Base-by-base conservation (phyloP, 140 eudicot species). In the Anethum foeniculum region DNA sequence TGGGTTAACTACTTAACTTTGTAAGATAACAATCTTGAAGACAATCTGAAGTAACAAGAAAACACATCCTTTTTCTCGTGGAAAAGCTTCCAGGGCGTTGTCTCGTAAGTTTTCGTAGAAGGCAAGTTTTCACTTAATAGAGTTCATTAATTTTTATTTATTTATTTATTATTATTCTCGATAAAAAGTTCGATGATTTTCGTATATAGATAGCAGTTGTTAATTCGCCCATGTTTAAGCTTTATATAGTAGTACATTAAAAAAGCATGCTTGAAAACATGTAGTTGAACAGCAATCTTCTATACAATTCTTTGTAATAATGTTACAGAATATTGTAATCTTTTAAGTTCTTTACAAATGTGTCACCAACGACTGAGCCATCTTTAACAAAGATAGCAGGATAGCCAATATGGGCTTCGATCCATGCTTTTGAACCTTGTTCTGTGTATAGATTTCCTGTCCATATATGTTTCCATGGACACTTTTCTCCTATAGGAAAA, bases 381-480 rank as follows among this genome's bases (percentile, higher is more conserved):
- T 89, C 83, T 80, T 91, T 93, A 41, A 95, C 91, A 84, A 95
- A 95, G 74, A 95, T 79, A 27, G 99, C 99, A 62, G 99, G 99
- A 83, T 88, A 89, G n/a, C 98, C 98, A 19, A 93, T 47, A 13
- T 93, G 94, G 82, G 98, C 97, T 78, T 90, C 92, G 10, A 96
- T 87, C 86, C 75, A 81, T 82, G 77, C 97, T 85, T 89, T 97
- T 32, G 86, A 83, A 81, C 98, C 99, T 84, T 81, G 87, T 82
- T 67, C 30, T 19, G 83, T 80, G 69, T 93, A 88, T 49, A 91
- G 51, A 51, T 91, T 83, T 76, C 94, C 98, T 12, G 94, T 91
- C 99, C 99, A 96, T 67, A 93, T 85, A 88, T 91, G 97, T 88
- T 88, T 88, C 99, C 99, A 96, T 13, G 84, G 77, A 85, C 90